Percentiles rank a stretch among this genome's conserved stretches.
These are phyloP conservation scores for Chenopodium quinoa DNA, from an alignment of 148 eudicot genomes.

Conservation along the genomic window DNA sequence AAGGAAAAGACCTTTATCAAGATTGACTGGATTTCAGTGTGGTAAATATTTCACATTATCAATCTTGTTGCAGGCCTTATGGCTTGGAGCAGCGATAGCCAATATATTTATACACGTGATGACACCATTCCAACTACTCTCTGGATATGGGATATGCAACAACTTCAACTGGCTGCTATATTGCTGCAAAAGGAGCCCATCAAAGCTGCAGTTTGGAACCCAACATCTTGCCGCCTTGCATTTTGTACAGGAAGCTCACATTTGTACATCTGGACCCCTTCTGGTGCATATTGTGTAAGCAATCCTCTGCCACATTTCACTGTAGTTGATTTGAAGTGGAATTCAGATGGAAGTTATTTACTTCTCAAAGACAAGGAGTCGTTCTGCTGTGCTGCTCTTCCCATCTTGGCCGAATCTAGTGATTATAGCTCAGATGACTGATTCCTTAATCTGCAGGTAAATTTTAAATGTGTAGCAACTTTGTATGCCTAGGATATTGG, in stretches of 20 bases:
- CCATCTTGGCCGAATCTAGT: slow-evolving; percentile 65
- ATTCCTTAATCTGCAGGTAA: not conserved
- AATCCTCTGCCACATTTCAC: slow-evolving; percentile 69
- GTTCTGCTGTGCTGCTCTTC: slow-evolving; percentile 84
- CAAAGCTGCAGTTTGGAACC: slow-evolving; percentile 90
- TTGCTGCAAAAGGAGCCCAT: slow-evolving; percentile 82
- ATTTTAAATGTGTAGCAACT: not conserved
- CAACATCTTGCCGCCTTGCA: slow-evolving; percentile 69
- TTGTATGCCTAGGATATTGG: not conserved
- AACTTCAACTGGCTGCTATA: slow-evolving; percentile 84
- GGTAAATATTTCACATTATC: not conserved
- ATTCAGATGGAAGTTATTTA: slow-evolving; percentile 73
- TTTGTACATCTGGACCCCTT: slow-evolving; percentile 94
- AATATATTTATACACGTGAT: slow-evolving; percentile 79
- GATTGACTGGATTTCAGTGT: not conserved
- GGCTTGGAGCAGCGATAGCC: slow-evolving; percentile 95
- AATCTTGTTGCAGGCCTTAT: slow-evolving; percentile 60
- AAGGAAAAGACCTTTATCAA: too few species aligned
- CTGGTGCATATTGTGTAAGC: slow-evolving; percentile 78
- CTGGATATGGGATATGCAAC: slow-evolving; percentile 90
- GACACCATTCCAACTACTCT: slow-evolving; percentile 84
- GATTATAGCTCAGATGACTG: slow-evolving; percentile 86
- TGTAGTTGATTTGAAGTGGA: slow-evolving; percentile 81
- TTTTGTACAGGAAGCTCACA: slow-evolving; percentile 83
- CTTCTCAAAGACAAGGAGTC: slow-evolving; percentile 85